Evolutionary conservation across 352 stramenopile genomes (phyloP), one percentile per base, ranked within the genome.

Genomic region (Poterioochromonas sp.): DNA sequence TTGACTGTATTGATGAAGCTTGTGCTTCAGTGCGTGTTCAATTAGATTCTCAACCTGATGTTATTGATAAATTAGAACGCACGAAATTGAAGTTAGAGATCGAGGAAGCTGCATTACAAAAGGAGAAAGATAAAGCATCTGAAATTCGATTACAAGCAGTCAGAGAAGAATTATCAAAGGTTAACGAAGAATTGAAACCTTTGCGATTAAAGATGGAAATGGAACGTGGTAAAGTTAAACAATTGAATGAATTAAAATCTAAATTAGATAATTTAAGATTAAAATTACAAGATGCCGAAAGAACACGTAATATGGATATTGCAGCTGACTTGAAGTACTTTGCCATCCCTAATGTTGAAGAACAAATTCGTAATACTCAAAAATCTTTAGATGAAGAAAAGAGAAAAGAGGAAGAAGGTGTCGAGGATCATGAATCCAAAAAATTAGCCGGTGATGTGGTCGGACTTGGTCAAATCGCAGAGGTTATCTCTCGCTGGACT

Each of bases 1-100:
- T 97, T 70, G 92, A 97, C 76, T 88, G 95, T 54, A 91, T 97
- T 76, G 95, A 94, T 87, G 96, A 98, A 88, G 94, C 93, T 70
- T 83, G 81, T 44, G 86, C 87, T 0, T 84, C 41, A 86, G 88
- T 81, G 83, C 89, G 92, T 44, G 91, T 98, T 0, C 90, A 97
- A 77, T 83, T 98, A 22, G 94, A 98, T 78, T 93, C 84, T 60
- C 89, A 97, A 63, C 95, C 95, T 0, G 93, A 98, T 82, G 88
- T 94, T 60, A 97, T 99, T 79, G 94, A 98, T 82, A 87, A 94
- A 73, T 82, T 98, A 18, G 92, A 98, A 77, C 85, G 94, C 34
- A 89, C 91, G 32, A 90, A 97, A 65, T 82, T 97, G n/a, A 90
- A 97, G 82, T 86, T 98, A 0, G 90, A 98, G 83, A 92, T 98